Evolutionary conservation across 2,329 filamentous ascomycete genomes (phyloP), one percentile per base, ranked within the genome.

Genomic region (Cercospora zeae-maydis): DNA sequence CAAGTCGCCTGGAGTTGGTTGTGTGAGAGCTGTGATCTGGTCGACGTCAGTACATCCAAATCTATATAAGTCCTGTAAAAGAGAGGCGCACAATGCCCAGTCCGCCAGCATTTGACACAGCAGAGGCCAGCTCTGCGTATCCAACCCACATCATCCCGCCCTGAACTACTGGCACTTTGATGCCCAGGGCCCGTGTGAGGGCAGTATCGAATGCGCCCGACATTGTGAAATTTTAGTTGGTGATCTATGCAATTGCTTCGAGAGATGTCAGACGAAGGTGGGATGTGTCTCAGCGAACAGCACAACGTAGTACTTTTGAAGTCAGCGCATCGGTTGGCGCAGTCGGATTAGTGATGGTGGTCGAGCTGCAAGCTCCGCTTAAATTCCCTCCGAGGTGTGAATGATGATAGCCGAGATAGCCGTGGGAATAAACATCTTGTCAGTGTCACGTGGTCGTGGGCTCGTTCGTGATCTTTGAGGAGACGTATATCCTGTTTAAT

Each of bases 131-230:
- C 76, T 90, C 88, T 61, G 90, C 90, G 70, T 90, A 91, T 62
- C 90, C 90, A 66, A 92, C 85, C 83, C 89, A 88, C 84, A 91
- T 87, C 90, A 93, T 93, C 73, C 90, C 90, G 74, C 90, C 90
- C 77, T 93, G 90, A 63, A 93, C 88, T 67, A 93, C 81, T 71
- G 90, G 90, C 68, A 93, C 88, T 65, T 75, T 76, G 69, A 85
- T 85, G 67, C 85, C 85, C 66, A 88, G 78, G 64, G 80, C 80
- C 67, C 83, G 79, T 36, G 85, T 88, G 51, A 88, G 79, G 66
- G 81, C 82, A 49, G 85, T 88, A 68, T 84, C 84, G 79, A 88
- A 87, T 63, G 82, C 81, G 56, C 56, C 56, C 31, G 56, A 58
- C 56, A 58, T 58, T 13, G n/a, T 53, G 27, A 19, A 85, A 87